Percentiles rank a stretch among this genome's conserved stretches.
Evolutionary conservation across 2,329 filamentous ascomycete genomes (phyloP).

Genomic region (Microascus cirrosus): DNA sequence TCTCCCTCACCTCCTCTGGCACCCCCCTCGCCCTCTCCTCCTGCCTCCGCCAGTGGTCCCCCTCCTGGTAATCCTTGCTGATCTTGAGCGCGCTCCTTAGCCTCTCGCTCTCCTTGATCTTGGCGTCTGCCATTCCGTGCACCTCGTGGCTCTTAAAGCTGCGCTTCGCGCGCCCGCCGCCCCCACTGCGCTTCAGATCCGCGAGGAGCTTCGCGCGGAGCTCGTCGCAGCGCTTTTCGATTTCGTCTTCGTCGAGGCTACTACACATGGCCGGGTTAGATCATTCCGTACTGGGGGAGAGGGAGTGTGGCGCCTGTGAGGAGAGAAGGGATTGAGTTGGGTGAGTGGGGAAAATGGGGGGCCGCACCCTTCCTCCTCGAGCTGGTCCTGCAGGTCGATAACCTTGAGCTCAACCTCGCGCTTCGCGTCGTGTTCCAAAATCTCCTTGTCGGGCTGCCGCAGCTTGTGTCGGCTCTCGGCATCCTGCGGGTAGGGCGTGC

Average conservation of each 20-base stretch:
- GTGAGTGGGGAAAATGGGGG: neutral
- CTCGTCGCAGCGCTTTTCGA: constrained; percentile 51
- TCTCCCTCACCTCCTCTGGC: constrained; percentile 10
- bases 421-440: constrained; percentile 88
- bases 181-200: constrained; percentile 20
- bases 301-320: too few relatives aligned
- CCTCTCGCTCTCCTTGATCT: constrained; percentile 89
- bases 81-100: constrained; percentile 81
- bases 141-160: constrained; percentile 85
- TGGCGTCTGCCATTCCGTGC: constrained; percentile 90
- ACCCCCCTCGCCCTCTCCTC: constrained; percentile 52
- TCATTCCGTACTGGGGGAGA: too few relatives aligned
- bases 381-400: constrained; percentile 74
- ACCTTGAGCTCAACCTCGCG: constrained; percentile 88
- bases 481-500: constrained; percentile 65
- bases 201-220: constrained; percentile 27
- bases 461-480: constrained; percentile 61
- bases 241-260: constrained; percentile 79
- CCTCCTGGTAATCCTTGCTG: constrained; percentile 74
- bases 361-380: constrained; percentile 79
- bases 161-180: constrained; percentile 23
- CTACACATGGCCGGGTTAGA: neutral
- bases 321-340: neutral
- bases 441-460: constrained; percentile 80
- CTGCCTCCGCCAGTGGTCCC: constrained; percentile 74